A percentile compares a stretch with the other conserved stretches of the same genome.
Conservation (phyloP, 306 rosid species). For the Dryas drummondii region DNA sequence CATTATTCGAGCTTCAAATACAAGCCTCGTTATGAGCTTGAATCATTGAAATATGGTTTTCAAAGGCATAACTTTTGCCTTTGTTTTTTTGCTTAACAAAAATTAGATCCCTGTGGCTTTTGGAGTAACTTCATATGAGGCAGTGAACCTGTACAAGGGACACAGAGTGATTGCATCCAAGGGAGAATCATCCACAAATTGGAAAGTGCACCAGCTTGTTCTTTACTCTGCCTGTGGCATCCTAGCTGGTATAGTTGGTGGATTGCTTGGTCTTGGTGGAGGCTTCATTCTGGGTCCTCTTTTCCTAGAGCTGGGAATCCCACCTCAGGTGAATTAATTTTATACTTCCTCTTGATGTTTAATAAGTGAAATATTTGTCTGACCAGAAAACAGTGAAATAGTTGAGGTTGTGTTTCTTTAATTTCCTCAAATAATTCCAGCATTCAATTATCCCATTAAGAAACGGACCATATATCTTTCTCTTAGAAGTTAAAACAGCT, state of each 20-base stretch:
- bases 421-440: not conserved
- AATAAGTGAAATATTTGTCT: not conserved
- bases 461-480: too few relatives aligned
- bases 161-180: slow-evolving; percentile 55
- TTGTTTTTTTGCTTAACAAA: not conserved
- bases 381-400: not conserved
- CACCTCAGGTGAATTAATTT: slow-evolving; percentile 60
- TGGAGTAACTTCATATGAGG: slow-evolving; percentile 65
- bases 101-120: slow-evolving; percentile 21
- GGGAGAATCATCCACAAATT: slow-evolving; percentile 39
- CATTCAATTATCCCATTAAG: too few relatives aligned
- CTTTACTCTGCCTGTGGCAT: slow-evolving; percentile 52
- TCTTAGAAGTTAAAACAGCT: too few relatives aligned
- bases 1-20: not conserved
- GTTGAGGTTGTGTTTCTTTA: not conserved
- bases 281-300: slow-evolving; percentile 80
- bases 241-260: slow-evolving; percentile 69
- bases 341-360: not conserved
- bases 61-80: not conserved
- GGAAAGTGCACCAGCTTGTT: slow-evolving; percentile 38
- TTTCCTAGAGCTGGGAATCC: slow-evolving; percentile 79
- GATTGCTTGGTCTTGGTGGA: slow-evolving; percentile 83
- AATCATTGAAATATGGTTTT: not conserved
- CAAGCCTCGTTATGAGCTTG: not conserved
- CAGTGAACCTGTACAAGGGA: slow-evolving; percentile 54